Evolutionary conservation across 2,329 filamentous ascomycete species (phyloP).

Genomic region (Talaromyces rugulosus): DNA sequence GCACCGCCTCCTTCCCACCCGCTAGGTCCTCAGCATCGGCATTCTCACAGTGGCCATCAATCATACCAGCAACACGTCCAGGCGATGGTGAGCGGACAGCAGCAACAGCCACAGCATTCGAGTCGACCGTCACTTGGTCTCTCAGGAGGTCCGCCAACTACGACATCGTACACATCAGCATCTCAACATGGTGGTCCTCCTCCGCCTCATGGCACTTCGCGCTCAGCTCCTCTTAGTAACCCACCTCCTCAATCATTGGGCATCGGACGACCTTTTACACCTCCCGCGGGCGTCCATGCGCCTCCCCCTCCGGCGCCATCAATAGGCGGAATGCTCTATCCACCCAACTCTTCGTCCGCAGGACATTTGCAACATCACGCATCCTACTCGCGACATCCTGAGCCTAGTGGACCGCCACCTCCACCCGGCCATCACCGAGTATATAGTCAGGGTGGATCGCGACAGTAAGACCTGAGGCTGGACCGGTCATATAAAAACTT

Average conservation of each 20-base stretch:
- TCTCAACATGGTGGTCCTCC: conserved; percentile 17
- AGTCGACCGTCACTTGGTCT: conserved; percentile 31
- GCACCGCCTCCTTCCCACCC: conserved; percentile 24
- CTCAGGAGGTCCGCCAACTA: conserved; percentile 22
- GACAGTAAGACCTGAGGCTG: not conserved
- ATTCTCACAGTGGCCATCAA: conserved; percentile 19
- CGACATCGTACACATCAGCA: conserved; percentile 24
- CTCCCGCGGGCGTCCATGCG: conserved; percentile 29
- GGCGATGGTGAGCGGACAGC: conserved; percentile 34
- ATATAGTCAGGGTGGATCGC: conserved; percentile 31
- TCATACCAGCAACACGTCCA: conserved; percentile 37
- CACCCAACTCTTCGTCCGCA: conserved; percentile 4
- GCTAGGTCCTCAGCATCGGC: conserved; percentile 17
- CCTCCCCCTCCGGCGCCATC: conserved; percentile 19
- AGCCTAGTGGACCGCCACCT: conserved; percentile 11
- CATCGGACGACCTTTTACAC: conserved; percentile 36
- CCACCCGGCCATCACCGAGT: conserved; percentile 30
- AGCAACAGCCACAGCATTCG: conserved; percentile 19
- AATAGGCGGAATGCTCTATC: conserved; percentile 26
- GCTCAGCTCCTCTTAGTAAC: conserved; percentile 15
- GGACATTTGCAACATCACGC: conserved; percentile 7
- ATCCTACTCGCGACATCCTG: conserved; percentile 9
- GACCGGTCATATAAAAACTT: not conserved
- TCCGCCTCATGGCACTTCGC: conserved; percentile 2
- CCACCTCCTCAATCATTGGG: conserved; percentile 22